These are phyloP conservation scores for Abrus precatorius DNA, from an alignment of 306 rosid species.

Conservation along the genomic window DNA sequence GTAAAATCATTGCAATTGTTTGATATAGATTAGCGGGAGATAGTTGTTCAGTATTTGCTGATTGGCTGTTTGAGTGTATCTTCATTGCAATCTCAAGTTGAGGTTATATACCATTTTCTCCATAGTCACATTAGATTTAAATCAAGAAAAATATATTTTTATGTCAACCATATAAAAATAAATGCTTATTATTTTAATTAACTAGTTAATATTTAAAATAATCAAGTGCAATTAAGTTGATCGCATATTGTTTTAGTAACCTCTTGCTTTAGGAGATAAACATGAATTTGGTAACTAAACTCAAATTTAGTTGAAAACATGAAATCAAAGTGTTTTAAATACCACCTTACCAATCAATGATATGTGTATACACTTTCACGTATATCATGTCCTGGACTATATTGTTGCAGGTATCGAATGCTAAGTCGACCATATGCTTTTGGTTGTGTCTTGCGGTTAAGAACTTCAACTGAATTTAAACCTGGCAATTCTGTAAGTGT, in stretches of 20 bases:
- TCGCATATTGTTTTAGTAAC: conserved; percentile 23
- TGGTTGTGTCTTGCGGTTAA: conserved; percentile 84
- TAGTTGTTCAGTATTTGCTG: conserved; percentile 21
- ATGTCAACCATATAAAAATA: conserved; percentile 31
- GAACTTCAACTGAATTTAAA: conserved; percentile 93
- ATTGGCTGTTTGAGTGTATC: conserved; percentile 30
- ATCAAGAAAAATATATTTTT: conserved; percentile 6
- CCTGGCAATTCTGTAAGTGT: conserved; percentile 88
- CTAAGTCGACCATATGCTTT: conserved; percentile 96
- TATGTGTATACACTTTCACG: conserved; percentile 3
- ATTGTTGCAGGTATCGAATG: conserved; percentile 84
- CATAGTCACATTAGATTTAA: conserved; percentile 23
- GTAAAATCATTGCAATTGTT: conserved; percentile 42
- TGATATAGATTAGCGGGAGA: conserved; percentile 39
- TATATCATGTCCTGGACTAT: conserved; percentile 29
- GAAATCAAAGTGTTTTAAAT: background rate
- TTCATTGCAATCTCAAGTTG: conserved; percentile 34
- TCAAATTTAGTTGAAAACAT: conserved; percentile 29
- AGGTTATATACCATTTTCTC: conserved; percentile 23
- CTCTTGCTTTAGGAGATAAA: conserved; percentile 33
- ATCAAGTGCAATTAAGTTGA: conserved; percentile 28
- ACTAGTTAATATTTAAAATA: conserved; percentile 3
- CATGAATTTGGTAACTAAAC: conserved; percentile 24
- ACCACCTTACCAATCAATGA: conserved; percentile 23
- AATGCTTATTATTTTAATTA: conserved; percentile 24